phyloP scores from a whole-genome alignment of 768 basidiomycete species.

The Podaxis mareebaensis region DNA sequence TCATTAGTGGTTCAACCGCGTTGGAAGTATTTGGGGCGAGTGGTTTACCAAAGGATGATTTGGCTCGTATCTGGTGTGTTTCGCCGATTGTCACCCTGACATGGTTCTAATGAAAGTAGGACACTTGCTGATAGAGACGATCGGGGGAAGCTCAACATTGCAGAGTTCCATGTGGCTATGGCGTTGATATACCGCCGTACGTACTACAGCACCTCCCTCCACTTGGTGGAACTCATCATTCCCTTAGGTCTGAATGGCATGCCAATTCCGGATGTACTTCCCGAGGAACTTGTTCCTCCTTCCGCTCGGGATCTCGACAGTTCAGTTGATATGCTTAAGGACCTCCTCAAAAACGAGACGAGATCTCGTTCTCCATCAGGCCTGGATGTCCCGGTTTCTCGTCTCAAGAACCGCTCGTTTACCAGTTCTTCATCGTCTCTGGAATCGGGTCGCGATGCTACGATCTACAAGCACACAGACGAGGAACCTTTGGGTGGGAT shows the following conservation, averaged over 20 bases:
- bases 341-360: constrained; percentile 83
- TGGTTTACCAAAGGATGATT: constrained; percentile 84
- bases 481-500: constrained; percentile 54
- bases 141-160: constrained; percentile 91
- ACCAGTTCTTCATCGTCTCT: constrained; percentile 50
- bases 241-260: constrained; percentile 85
- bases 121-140: constrained; percentile 90
- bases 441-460: constrained; percentile 77
- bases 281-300: constrained; percentile 87
- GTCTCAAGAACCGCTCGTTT: constrained; percentile 73
- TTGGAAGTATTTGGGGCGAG: constrained; percentile 94
- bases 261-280: constrained; percentile 83
- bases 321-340: constrained; percentile 87
- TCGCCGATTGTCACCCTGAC: constrained; percentile 11
- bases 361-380: constrained; percentile 66
- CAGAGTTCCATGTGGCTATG: constrained; percentile 99
- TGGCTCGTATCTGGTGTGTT: constrained; percentile 90
- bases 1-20: constrained; percentile 83
- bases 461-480: constrained; percentile 85
- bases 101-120: constrained; percentile 46
- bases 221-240: constrained; percentile 8
- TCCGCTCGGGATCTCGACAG: constrained; percentile 87
- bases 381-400: constrained; percentile 55
- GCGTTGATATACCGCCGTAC: constrained; percentile 93
- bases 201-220: constrained; percentile 30